A percentile compares a stretch with the other conserved stretches of the same genome.
Conservation (phyloP, 345 rosid species). For the Dipteronia sinensis region DNA sequence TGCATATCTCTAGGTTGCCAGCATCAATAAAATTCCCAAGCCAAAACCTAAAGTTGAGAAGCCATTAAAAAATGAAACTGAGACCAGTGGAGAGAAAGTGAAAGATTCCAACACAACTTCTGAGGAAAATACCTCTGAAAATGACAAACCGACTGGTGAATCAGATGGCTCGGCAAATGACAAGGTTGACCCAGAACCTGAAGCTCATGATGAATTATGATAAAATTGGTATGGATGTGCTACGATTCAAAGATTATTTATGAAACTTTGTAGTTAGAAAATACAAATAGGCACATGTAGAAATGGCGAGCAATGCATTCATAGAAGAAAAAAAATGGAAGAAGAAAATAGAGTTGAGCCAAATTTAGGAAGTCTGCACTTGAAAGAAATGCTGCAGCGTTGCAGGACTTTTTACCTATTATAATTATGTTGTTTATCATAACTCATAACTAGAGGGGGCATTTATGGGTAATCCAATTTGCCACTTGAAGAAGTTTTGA, state of each 20-base stretch:
- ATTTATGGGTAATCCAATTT: background rate
- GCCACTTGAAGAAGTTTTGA: slow-evolving; percentile 14
- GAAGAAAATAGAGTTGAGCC: background rate
- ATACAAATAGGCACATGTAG: background rate
- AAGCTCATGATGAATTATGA: slow-evolving; percentile 71
- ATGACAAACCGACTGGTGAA: slow-evolving; percentile 33
- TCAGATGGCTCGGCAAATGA: slow-evolving; percentile 28
- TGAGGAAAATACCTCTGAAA: slow-evolving; percentile 25
- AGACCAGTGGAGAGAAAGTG: slow-evolving; percentile 32
- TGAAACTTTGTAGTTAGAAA: slow-evolving; percentile 2
- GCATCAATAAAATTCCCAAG: slow-evolving; percentile 73
- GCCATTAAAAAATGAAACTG: slow-evolving; percentile 61
- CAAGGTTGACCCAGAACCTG: slow-evolving; percentile 27
- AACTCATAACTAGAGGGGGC: background rate
- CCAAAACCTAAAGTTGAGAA: slow-evolving; percentile 91
- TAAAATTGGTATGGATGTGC: background rate
- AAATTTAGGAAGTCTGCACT: background rate
- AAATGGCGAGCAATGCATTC: background rate
- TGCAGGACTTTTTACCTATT: background rate
- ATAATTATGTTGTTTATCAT: background rate
- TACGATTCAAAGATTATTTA: slow-evolving; percentile 3
- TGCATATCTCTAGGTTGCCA: slow-evolving; percentile 48
- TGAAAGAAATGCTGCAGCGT: background rate
- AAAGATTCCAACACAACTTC: slow-evolving; percentile 38
- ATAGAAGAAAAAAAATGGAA: background rate